phyloP scores from a whole-genome alignment of 1,284 basidiomycete genomes.

The Fomitiporia mediterranea region DNA sequence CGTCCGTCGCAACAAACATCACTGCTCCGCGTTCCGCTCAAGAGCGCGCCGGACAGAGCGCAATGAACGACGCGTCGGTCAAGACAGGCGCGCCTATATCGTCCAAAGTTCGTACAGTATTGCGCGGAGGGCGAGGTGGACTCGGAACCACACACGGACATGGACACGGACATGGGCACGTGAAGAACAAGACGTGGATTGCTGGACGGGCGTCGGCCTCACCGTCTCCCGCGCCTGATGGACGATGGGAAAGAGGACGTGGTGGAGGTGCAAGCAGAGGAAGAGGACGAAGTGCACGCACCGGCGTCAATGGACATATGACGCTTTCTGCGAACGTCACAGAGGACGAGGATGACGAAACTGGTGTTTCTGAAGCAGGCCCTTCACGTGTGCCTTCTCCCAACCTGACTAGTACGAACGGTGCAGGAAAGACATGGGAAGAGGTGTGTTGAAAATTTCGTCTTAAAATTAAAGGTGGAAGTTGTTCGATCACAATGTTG shows the following conservation, averaged over 20 bases:
- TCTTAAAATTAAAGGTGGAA: background rate
- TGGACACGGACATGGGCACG: conserved; percentile 19
- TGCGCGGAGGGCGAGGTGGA: conserved; percentile 7
- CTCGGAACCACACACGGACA: background rate
- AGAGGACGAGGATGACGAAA: conserved; percentile 26
- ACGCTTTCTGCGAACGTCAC: conserved; percentile 26
- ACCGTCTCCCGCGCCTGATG: conserved; percentile 34
- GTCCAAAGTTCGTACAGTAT: conserved; percentile 1
- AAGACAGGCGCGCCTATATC: background rate
- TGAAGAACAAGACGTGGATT: conserved; percentile 53
- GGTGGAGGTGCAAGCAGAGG: conserved; percentile 36
- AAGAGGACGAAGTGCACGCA: conserved; percentile 24
- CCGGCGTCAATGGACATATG: conserved; percentile 21
- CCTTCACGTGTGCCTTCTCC: conserved; percentile 23
- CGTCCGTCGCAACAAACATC: too few relatives aligned
- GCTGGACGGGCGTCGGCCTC: conserved; percentile 33
- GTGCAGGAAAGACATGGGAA: conserved; percentile 60
- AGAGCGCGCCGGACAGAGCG: background rate
- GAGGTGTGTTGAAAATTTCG: conserved; percentile 43
- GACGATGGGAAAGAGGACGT: conserved; percentile 51
- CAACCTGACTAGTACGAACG: conserved; percentile 47
- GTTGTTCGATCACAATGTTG: background rate
- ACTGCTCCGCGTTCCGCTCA: too few relatives aligned
- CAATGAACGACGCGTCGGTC: conserved; percentile 11
- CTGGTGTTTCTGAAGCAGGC: conserved; percentile 23